Percentiles rank a stretch among this genome's conserved stretches.
These are phyloP conservation scores for Helianthus tuberosus DNA, from an alignment of 129 eudicot species.

Conservation along the genomic window DNA sequence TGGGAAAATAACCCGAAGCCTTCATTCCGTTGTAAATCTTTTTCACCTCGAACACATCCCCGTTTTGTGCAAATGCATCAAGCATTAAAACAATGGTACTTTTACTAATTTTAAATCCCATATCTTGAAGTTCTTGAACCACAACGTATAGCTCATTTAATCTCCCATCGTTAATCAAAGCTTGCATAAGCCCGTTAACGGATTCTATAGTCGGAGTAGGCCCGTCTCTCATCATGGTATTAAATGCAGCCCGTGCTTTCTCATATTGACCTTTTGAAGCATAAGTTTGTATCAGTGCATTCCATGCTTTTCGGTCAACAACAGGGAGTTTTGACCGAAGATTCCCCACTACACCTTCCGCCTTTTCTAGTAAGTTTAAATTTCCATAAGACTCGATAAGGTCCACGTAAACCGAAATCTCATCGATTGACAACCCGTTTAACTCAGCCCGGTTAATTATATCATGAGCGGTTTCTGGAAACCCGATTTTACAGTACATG, in stretches of 20 bases:
- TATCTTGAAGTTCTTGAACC: slow-evolving; percentile 86
- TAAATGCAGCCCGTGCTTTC: slow-evolving; percentile 94
- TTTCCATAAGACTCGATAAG: slow-evolving; percentile 86
- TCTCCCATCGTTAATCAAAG: slow-evolving; percentile 83
- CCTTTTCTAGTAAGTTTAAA: slow-evolving; percentile 58
- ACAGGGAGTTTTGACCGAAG: slow-evolving; percentile 53
- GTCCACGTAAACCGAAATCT: slow-evolving; percentile 50
- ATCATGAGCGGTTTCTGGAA: slow-evolving; percentile 82
- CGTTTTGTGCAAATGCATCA: slow-evolving; percentile 84
- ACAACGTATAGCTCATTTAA: slow-evolving; percentile 77
- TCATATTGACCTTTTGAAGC: slow-evolving; percentile 86
- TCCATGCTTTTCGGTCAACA: slow-evolving; percentile 78
- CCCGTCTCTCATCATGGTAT: slow-evolving; percentile 96
- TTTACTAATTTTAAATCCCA: slow-evolving; percentile 92
- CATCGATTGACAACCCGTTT: slow-evolving; percentile 43
- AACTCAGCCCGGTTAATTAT: slow-evolving; percentile 59
- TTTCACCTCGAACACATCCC: slow-evolving; percentile 87
- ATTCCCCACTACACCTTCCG: slow-evolving; percentile 68
- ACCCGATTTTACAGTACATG: slow-evolving; percentile 69
- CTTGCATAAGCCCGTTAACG: slow-evolving; percentile 74
- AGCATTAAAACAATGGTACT: slow-evolving; percentile 84
- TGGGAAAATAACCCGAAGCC: slow-evolving; percentile 90
- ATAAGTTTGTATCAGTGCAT: slow-evolving; percentile 72
- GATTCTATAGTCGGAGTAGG: slow-evolving; percentile 85
- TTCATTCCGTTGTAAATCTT: slow-evolving; percentile 94